These are phyloP conservation scores for Morella rubra DNA, from an alignment of 306 rosid species.

Conservation along the genomic window DNA sequence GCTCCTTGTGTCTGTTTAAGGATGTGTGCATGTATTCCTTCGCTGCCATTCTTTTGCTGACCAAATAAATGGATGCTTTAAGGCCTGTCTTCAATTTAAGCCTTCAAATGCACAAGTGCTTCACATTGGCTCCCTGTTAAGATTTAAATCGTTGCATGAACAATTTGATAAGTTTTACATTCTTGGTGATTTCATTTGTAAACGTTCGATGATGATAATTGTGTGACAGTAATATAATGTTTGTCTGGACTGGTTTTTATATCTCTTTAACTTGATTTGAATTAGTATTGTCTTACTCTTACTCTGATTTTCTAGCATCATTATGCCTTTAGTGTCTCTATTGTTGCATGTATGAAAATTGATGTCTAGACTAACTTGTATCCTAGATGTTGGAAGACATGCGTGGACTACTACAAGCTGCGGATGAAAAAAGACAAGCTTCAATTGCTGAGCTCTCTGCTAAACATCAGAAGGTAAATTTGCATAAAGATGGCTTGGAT, in stretches of 20 bases:
- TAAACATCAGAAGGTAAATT: slow-evolving; percentile 83
- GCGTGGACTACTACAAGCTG: slow-evolving; percentile 77
- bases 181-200: not conserved
- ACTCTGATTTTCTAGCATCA: not conserved
- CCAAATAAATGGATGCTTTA: slow-evolving; percentile 13
- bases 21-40: slow-evolving; percentile 25
- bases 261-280: not conserved
- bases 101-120: slow-evolving; percentile 1
- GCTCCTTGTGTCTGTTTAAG: slow-evolving; percentile 14
- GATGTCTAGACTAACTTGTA: slow-evolving; percentile 11
- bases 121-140: not conserved
- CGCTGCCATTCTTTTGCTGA: slow-evolving; percentile 2
- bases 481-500: slow-evolving; percentile 12
- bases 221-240: not conserved
- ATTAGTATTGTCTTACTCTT: not conserved
- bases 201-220: not conserved
- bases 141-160: not conserved
- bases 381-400: slow-evolving; percentile 83
- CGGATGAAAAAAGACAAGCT: slow-evolving; percentile 87
- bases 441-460: slow-evolving; percentile 82
- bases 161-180: not conserved
- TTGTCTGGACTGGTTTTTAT: not conserved
- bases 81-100: not conserved
- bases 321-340: slow-evolving; percentile 9
- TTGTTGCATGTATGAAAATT: not conserved